phyloP scores from a whole-genome alignment of 2,329 filamentous ascomycete genomes.

The Colletotrichum zoysiae region DNA sequence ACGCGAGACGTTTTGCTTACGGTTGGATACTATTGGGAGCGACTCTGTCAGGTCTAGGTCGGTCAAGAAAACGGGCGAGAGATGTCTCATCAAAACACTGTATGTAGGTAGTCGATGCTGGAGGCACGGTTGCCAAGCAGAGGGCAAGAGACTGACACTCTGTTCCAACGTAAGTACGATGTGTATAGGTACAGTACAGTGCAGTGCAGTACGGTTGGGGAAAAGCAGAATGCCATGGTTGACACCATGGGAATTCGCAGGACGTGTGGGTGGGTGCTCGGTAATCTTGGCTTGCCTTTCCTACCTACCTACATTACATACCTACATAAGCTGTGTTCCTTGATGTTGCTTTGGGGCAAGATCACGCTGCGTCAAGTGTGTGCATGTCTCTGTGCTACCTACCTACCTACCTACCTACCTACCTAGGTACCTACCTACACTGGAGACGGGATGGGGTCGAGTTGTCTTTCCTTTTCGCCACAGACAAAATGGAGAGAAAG shows the following conservation, averaged over 20 bases:
- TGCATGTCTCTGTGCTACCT: conserved; percentile 20
- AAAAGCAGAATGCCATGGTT: conserved; percentile 31
- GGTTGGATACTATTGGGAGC: not conserved
- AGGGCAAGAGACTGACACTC: not conserved
- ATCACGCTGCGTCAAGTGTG: conserved; percentile 1
- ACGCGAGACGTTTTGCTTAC: not conserved
- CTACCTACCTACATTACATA: not conserved
- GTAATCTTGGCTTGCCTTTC: conserved; percentile 22
- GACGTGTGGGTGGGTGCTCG: conserved; percentile 21
- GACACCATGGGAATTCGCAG: conserved; percentile 30
- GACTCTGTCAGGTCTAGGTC: not conserved
- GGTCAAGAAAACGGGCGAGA: not conserved
- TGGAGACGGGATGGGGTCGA: conserved; percentile 19
- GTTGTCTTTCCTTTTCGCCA: conserved; percentile 24
- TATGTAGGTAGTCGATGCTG: no score
- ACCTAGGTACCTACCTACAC: no score
- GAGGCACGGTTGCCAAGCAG: not conserved
- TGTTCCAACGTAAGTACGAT: not conserved
- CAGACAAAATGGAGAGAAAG: not conserved
- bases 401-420: no score
- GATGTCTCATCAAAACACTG: conserved; percentile 1
- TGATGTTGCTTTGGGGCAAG: not conserved
- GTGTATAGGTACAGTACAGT: no score
- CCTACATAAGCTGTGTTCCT: not conserved
- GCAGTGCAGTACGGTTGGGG: not conserved